These are phyloP conservation scores for Fusarium torulosum DNA, from an alignment of 2,329 filamentous ascomycete genomes.

Conservation along the genomic window DNA sequence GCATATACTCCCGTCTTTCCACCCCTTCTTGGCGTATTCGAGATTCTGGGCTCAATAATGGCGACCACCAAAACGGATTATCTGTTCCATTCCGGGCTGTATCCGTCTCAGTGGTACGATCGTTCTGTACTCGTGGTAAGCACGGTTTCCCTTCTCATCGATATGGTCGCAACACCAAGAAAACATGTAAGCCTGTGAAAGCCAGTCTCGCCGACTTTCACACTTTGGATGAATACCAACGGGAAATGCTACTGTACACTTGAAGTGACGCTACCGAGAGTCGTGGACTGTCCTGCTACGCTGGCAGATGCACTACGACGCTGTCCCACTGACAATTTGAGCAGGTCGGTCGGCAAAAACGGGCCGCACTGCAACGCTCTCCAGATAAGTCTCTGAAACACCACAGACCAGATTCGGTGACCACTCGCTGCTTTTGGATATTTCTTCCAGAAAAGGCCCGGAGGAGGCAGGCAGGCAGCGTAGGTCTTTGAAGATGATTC, in stretches of 20 bases:
- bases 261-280: neutral
- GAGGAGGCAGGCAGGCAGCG: neutral
- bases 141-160: neutral
- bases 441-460: neutral
- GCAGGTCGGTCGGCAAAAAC: neutral
- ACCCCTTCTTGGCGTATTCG: neutral
- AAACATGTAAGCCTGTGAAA: neutral
- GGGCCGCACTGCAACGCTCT: neutral
- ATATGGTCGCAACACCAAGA: neutral
- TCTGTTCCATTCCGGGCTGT: neutral
- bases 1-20: constrained; percentile 10
- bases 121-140: neutral
- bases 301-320: constrained; percentile 17
- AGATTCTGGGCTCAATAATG: neutral
- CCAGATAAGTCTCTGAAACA: constrained; percentile 13
- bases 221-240: neutral
- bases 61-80: neutral
- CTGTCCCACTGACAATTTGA: constrained; percentile 2
- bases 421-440: neutral
- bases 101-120: neutral
- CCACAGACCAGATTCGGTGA: neutral
- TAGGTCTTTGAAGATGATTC: neutral
- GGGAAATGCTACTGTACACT: neutral
- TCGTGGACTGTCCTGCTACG: neutral
- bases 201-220: neutral